phyloP scores from a whole-genome alignment of 2,329 filamentous ascomycete genomes.

The Fusarium circinatum region DNA sequence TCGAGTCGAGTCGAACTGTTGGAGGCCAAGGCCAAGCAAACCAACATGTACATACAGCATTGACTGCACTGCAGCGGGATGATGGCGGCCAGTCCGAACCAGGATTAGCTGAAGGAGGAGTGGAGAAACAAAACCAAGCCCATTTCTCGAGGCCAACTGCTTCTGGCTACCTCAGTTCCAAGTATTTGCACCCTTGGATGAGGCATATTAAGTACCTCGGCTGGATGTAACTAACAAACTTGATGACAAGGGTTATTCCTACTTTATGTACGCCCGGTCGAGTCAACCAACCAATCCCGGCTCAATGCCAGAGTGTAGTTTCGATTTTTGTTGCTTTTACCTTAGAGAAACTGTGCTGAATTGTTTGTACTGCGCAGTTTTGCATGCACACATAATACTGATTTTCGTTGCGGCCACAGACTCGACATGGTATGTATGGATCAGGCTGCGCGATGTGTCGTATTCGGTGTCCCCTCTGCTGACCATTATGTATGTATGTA shows the following conservation, averaged over 20 bases:
- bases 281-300: conserved; percentile 22
- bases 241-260: conserved; percentile 8
- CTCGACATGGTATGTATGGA: conserved; percentile 1
- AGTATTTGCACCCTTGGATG: conserved; percentile 20
- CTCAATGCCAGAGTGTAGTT: conserved; percentile 16
- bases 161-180: conserved; percentile 27
- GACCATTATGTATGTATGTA: not conserved
- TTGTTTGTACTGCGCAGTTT: not conserved
- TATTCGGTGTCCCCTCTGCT: conserved; percentile 13
- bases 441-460: conserved; percentile 5
- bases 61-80: conserved; percentile 1
- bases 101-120: conserved; percentile 33
- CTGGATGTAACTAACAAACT: conserved; percentile 29
- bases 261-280: conserved; percentile 1
- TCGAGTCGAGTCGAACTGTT: not conserved
- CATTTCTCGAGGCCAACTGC: conserved; percentile 23
- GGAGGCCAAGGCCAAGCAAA: not conserved
- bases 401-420: conserved; percentile 1
- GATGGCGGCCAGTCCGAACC: conserved; percentile 33
- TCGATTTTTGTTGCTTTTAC: conserved; percentile 31
- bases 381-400: not conserved
- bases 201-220: conserved; percentile 31
- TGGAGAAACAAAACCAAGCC: conserved; percentile 26
- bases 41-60: not conserved
- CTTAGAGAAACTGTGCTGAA: conserved; percentile 16